phyloP scores from a whole-genome alignment of 495 filamentous ascomycete genomes.

The Margaritispora aquatica region DNA sequence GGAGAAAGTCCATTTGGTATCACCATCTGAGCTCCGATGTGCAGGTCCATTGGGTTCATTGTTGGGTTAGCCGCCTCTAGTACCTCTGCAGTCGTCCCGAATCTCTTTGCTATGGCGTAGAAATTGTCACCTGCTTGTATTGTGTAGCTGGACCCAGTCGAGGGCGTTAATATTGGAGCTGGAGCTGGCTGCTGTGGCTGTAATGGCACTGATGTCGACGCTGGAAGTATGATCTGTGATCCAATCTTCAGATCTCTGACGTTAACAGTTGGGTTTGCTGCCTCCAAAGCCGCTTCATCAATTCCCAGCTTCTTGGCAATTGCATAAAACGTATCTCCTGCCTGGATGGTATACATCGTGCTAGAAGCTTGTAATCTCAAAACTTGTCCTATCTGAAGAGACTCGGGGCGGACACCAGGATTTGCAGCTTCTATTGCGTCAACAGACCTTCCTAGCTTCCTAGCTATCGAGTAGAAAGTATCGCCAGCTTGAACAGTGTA shows the following conservation, averaged over 20 bases:
- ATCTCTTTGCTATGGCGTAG: not conserved
- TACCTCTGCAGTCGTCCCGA: not conserved
- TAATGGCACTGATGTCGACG: not conserved
- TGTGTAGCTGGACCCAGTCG: not conserved
- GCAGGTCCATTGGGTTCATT: not conserved
- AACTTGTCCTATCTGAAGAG: slow-evolving; percentile 5
- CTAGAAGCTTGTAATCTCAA: not conserved
- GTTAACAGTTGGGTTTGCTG: not conserved
- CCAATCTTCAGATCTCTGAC: not conserved
- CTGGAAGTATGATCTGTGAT: not conserved
- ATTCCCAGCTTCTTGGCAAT: not conserved
- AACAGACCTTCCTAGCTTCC: not conserved
- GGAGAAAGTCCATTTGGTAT: not conserved
- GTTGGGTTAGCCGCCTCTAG: not conserved
- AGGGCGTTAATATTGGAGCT: not conserved
- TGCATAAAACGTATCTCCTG: not conserved
- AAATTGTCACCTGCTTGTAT: not conserved
- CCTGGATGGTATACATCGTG: not conserved
- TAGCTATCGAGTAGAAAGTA: not conserved
- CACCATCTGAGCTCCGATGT: not conserved
- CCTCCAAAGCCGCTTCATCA: not conserved
- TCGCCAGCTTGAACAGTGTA: too few relatives aligned
- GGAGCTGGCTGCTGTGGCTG: not conserved
- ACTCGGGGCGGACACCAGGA: not conserved
- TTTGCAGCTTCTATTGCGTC: not conserved